Conservation (phyloP, 1,284 basidiomycete genomes). For the Cutaneotrichosporon sp. region DNA sequence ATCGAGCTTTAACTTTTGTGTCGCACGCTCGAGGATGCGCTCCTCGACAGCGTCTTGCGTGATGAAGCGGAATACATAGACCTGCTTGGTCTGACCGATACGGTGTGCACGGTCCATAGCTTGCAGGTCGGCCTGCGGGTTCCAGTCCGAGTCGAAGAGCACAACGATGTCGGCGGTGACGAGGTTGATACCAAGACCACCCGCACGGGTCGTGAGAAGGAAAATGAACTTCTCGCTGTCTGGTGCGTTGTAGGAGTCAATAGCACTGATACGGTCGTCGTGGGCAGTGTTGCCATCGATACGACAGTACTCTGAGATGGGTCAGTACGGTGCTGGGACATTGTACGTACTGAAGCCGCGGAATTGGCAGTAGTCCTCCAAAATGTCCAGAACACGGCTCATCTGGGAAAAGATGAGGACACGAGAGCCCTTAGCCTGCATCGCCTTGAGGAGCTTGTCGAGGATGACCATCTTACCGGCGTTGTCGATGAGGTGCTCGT, state of each 20-base stretch:
- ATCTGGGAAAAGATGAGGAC: slow-evolving; percentile 98
- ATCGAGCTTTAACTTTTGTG: slow-evolving; percentile 92
- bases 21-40: slow-evolving; percentile 91
- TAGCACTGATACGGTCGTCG: slow-evolving; percentile 90
- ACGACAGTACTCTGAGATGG: slow-evolving; percentile 79
- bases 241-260: slow-evolving; percentile 97
- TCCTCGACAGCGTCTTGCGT: slow-evolving; percentile 96
- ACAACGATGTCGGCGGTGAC: slow-evolving; percentile 94
- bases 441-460: slow-evolving; percentile 80
- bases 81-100: slow-evolving; percentile 98
- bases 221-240: slow-evolving; percentile 96
- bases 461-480: slow-evolving; percentile 97
- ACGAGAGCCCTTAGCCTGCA: slow-evolving; percentile 90
- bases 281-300: slow-evolving; percentile 95
- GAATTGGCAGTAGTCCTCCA: slow-evolving; percentile 97
- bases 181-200: slow-evolving; percentile 95
- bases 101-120: slow-evolving; percentile 99
- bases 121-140: slow-evolving; percentile 97
- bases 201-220: slow-evolving; percentile 95
- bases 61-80: slow-evolving; percentile 96
- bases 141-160: slow-evolving; percentile 99
- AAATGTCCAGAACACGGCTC: slow-evolving; percentile 90
- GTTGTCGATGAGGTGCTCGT: slow-evolving; percentile 92
- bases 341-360: slow-evolving; percentile 68
- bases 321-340: not conserved